A percentile compares a stretch with the other conserved stretches of the same genome.
Conservation (phyloP, 2,329 filamentous ascomycete genomes). For the Phaeosphaeria sp. region DNA sequence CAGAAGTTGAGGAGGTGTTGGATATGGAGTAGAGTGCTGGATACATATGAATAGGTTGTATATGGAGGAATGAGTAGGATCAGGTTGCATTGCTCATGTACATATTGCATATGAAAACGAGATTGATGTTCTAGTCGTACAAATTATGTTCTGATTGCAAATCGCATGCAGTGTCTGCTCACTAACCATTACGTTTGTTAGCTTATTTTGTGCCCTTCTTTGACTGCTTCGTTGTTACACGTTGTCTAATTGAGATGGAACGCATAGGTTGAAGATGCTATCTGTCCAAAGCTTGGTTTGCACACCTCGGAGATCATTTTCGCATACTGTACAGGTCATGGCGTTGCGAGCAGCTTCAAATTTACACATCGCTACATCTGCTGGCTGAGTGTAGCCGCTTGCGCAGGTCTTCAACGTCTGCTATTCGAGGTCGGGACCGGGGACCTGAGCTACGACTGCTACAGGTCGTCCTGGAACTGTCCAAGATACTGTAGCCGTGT, state of each 20-base stretch:
- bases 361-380: neutral
- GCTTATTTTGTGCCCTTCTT: no score
- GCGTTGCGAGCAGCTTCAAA: neutral
- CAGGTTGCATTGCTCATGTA: neutral
- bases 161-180: no score
- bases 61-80: neutral
- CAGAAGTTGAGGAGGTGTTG: slow-evolving; percentile 2
- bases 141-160: neutral
- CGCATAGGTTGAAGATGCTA: neutral
- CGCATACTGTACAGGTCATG: no score
- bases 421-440: neutral
- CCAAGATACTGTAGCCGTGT: neutral
- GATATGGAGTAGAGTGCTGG: neutral
- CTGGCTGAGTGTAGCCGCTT: neutral
- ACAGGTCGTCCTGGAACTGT: neutral
- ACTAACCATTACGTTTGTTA: no score
- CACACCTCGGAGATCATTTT: no score
- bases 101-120: neutral
- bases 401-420: neutral
- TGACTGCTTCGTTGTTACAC: no score
- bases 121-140: neutral
- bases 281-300: no score
- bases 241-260: no score
- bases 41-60: neutral
- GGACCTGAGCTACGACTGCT: neutral